These are phyloP conservation scores for Combretum micranthum DNA, from an alignment of 345 rosid species.

Conservation along the genomic window DNA sequence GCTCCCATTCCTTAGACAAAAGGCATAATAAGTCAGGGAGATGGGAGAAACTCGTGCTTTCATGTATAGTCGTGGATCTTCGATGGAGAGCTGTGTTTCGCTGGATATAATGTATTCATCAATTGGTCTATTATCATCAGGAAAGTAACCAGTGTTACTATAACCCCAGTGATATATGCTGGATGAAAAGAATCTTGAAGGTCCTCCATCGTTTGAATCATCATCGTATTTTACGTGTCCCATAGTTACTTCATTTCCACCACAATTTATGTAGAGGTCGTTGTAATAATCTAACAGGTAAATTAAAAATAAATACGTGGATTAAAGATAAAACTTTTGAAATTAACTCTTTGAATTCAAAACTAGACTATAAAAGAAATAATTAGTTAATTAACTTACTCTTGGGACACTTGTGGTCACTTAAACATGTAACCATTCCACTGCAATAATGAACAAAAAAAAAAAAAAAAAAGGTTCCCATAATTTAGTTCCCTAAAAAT, in stretches of 20 bases:
- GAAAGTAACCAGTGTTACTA: slow-evolving; percentile 49
- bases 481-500: no score
- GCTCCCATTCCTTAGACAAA: slow-evolving; percentile 37
- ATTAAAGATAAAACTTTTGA: no score
- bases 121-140: slow-evolving; percentile 6
- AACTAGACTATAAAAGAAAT: no score
- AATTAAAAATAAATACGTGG: no score
- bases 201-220: no score
- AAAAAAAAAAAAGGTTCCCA: no score
- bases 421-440: slow-evolving; percentile 18
- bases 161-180: slow-evolving; percentile 42
- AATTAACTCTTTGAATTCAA: no score
- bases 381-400: slow-evolving; percentile 18
- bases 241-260: slow-evolving; percentile 16
- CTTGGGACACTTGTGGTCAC: slow-evolving; percentile 19
- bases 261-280: slow-evolving; percentile 33
- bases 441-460: slow-evolving; percentile 1
- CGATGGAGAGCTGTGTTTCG: slow-evolving; percentile 13
- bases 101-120: slow-evolving; percentile 15
- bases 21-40: slow-evolving; percentile 47
- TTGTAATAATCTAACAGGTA: background rate
- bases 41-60: slow-evolving; percentile 37
- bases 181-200: no score
- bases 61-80: slow-evolving; percentile 26
- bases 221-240: slow-evolving; percentile 14